phyloP scores from a whole-genome alignment of 2,329 filamentous ascomycete genomes.

The Phyllosticta capitalensis region DNA sequence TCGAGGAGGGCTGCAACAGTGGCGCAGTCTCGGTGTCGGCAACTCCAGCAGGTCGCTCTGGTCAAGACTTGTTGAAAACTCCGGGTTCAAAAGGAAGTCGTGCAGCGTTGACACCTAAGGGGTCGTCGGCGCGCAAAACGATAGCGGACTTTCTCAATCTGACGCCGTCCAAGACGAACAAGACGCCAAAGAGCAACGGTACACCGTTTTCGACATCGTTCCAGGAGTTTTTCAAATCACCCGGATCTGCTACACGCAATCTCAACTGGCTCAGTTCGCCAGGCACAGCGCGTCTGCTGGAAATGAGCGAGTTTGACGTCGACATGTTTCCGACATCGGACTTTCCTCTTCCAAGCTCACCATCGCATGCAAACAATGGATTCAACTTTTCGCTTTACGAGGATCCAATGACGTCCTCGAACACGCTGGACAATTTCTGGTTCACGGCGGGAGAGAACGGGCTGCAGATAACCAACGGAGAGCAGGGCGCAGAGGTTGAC shows the following conservation, averaged over 20 bases:
- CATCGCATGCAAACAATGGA: constrained; percentile 13
- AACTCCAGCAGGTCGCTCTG: constrained; percentile 46
- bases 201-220: constrained; percentile 56
- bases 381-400: constrained; percentile 27
- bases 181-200: constrained; percentile 21
- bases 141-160: constrained; percentile 31
- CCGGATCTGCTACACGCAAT: neutral
- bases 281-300: neutral
- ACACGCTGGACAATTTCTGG: constrained; percentile 4
- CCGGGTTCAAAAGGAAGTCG: constrained; percentile 33
- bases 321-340: constrained; percentile 27
- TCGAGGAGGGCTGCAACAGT: constrained; percentile 48
- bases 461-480: constrained; percentile 12
- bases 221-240: constrained; percentile 45
- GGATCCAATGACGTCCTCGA: constrained; percentile 25
- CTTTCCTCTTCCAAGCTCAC: constrained; percentile 27
- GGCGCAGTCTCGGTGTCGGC: constrained; percentile 46
- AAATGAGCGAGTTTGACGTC: constrained; percentile 18
- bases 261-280: constrained; percentile 3
- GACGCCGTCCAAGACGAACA: constrained; percentile 26
- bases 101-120: constrained; percentile 25
- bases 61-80: constrained; percentile 37
- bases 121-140: constrained; percentile 13
- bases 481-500: constrained; percentile 1
- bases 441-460: constrained; percentile 25